A percentile compares a stretch with the other conserved stretches of the same genome.
Evolutionary conservation across 805 yeast genomes (phyloP).

Genomic region (Pichia manshurica): DNA sequence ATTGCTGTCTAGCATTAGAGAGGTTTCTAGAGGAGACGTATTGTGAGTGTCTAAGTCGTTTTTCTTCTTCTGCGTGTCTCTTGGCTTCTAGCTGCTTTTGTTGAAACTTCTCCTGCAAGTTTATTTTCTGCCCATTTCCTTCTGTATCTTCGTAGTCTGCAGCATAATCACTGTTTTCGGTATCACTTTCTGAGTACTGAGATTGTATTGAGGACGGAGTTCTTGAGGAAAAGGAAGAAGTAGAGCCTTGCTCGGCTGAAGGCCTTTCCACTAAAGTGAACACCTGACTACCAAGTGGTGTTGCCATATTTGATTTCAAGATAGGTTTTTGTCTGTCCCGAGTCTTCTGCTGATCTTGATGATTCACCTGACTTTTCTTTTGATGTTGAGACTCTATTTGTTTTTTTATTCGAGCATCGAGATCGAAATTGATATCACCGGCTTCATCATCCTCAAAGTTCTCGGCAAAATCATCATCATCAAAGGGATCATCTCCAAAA

Average conservation of each 20-base stretch:
- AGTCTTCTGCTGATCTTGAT: not conserved
- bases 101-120: conserved; percentile 17
- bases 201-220: conserved; percentile 15
- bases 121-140: conserved; percentile 2
- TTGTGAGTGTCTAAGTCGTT: conserved; percentile 3
- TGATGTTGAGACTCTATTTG: not conserved
- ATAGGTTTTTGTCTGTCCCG: not conserved
- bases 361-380: not conserved
- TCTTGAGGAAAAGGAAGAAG: conserved; percentile 24
- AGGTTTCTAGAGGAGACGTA: not conserved
- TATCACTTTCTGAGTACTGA: conserved; percentile 25
- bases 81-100: conserved; percentile 19
- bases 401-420: conserved; percentile 4
- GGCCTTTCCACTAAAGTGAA: not conserved
- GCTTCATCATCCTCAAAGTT: not conserved
- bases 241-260: conserved; percentile 19
- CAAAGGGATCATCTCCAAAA: not conserved
- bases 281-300: not conserved
- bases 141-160: conserved; percentile 22
- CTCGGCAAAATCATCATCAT: conserved; percentile 2
- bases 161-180: conserved; percentile 30
- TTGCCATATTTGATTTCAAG: not conserved
- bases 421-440: not conserved
- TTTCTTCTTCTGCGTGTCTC: conserved; percentile 13
- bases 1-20: not conserved